These are phyloP conservation scores for Colletotrichum simmondsii DNA, from an alignment of 2,329 filamentous ascomycete genomes.

Conservation along the genomic window DNA sequence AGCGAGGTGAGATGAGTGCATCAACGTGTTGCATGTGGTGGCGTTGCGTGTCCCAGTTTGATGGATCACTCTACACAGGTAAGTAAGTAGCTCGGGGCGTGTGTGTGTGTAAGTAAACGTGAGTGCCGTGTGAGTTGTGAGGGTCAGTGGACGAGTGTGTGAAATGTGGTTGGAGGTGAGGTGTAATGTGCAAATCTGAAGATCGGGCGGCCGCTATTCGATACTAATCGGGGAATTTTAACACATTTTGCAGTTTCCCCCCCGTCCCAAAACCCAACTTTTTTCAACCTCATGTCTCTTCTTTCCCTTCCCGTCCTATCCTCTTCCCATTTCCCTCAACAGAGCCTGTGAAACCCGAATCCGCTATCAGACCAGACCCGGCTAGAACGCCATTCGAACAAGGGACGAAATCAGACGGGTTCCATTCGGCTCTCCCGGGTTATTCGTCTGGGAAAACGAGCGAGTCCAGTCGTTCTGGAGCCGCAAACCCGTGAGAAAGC, in stretches of 20 bases:
- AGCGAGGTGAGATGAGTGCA: background rate
- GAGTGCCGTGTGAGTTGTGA: background rate
- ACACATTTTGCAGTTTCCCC: background rate
- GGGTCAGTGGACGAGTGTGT: no score
- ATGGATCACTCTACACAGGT: background rate
- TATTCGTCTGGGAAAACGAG: no score
- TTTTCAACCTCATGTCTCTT: background rate
- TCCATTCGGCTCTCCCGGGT: no score
- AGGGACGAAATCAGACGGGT: no score
- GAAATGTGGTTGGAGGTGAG: background rate
- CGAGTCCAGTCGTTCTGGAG: no score
- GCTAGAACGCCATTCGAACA: no score
- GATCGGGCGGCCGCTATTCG: background rate
- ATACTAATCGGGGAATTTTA: background rate
- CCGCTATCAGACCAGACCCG: no score
- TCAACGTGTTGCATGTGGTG: conserved; percentile 3
- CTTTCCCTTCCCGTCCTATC: background rate
- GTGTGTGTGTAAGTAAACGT: background rate
- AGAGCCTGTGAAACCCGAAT: no score
- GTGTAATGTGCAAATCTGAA: background rate
- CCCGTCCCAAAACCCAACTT: background rate
- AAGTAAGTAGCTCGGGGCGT: background rate
- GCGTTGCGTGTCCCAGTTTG: conserved; percentile 4
- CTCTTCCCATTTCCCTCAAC: no score
- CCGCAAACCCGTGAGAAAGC: no score